A percentile compares a stretch with the other conserved stretches of the same genome.
Conservation (phyloP, 768 basidiomycete species). For the Tulasnella sp. region DNA sequence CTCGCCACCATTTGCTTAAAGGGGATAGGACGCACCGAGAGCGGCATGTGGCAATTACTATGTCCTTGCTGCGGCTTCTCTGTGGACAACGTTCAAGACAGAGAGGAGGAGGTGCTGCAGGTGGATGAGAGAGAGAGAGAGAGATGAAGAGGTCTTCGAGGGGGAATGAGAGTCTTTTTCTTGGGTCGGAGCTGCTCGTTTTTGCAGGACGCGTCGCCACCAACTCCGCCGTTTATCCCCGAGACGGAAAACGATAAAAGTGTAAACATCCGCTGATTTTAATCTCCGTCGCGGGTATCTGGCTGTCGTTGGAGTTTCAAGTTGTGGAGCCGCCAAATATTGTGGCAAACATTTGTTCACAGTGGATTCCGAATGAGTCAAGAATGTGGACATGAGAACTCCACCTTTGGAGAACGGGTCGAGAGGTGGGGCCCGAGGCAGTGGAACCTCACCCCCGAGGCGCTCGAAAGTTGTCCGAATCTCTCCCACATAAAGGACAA, state of each 20-base stretch:
- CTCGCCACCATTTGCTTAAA: constrained; percentile 1
- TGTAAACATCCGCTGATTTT: neutral
- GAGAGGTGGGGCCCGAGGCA: neutral
- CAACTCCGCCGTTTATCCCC: neutral
- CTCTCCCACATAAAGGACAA: neutral
- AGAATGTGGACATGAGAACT: no score
- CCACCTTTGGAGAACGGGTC: neutral
- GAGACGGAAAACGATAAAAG: neutral
- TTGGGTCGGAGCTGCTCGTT: neutral
- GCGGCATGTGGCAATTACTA: neutral
- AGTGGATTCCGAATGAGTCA: no score
- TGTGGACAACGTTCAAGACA: neutral
- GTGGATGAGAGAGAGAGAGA: neutral
- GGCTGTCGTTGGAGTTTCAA: neutral
- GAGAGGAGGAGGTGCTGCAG: neutral
- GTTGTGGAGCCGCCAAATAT: neutral
- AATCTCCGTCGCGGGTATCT: neutral
- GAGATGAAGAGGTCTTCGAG: neutral
- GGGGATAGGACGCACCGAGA: neutral
- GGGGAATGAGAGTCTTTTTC: neutral
- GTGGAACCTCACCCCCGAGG: neutral
- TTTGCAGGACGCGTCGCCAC: neutral
- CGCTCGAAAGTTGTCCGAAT: neutral
- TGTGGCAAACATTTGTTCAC: no score
- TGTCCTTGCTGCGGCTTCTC: neutral